Base-by-base conservation (phyloP, 495 filamentous ascomycete species). In the Glonium stellatum region DNA sequence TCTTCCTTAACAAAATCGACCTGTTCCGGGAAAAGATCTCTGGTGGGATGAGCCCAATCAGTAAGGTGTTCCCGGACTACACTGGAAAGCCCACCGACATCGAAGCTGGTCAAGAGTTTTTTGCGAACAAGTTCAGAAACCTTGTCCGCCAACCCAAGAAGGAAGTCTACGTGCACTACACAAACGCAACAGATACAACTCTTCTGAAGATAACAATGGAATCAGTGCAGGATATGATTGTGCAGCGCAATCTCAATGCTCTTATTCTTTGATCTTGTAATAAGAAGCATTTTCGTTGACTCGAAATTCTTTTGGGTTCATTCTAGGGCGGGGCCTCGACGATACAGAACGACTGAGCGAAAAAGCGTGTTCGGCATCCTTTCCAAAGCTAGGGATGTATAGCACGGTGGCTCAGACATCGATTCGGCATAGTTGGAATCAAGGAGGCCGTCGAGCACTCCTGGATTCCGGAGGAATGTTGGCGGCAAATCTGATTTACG, bases 1-100 rank as follows among this genome's bases (percentile, higher is more conserved):
- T 97, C 55, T 98, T 98, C 87, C 82, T 98, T 68, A 98, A 98
- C 89, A 98, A 98, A 87, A 98, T 98, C 77, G 93, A 97, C 76
- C 79, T 95, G 57, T 98, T 97, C 84, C 95, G 96, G 81, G 93
- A 98, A 86, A 98, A 97, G 84, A 86, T 97, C 54, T 92, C 95
- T 23, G 57, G 55, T 10, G 67, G 67, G 36, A 86, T 96, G 76
- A 96, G 90, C 81, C 95, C 93, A 15, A 98, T 98, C 92, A 95
- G 96, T 84, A 96, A 97, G 78, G 95, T 97, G 78, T 98, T 98
- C 85, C 91, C 93, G 49, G 93, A 98, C 75, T 98, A 97, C 77
- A 91, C 96, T 75, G 87, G 82, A 71, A 76, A 67, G 73, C 60
- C 64, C 11, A 67, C 62, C 54, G 66, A 69, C 61, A 67, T 72